Evolutionary conservation across 768 basidiomycete genomes (phyloP).

Genomic region (Amanita pseudoporphyria): DNA sequence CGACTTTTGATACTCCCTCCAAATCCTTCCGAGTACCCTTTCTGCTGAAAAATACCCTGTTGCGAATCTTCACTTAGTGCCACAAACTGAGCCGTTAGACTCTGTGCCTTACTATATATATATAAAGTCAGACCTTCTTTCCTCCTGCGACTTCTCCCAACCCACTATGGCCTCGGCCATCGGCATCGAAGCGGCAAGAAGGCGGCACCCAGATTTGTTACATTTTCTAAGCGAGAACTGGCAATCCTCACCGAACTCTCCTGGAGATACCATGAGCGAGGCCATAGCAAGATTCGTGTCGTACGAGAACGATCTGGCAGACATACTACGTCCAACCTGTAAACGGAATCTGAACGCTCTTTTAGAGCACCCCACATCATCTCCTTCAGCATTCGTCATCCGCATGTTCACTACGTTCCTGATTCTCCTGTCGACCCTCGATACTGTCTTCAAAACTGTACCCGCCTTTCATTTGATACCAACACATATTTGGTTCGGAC

Average conservation of each 20-base stretch:
- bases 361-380: constrained; percentile 75
- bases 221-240: constrained; percentile 39
- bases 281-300: constrained; percentile 26
- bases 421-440: constrained; percentile 64
- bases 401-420: constrained; percentile 63
- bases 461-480: constrained; percentile 68
- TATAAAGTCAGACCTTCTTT: too few relatives aligned
- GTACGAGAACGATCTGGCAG: constrained; percentile 25
- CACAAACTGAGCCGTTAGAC: too few relatives aligned
- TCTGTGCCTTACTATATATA: too few relatives aligned
- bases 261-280: constrained; percentile 31
- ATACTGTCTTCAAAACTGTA: constrained; percentile 75
- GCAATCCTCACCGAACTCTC: constrained; percentile 18
- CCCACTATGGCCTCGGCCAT: constrained; percentile 1
- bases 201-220: constrained; percentile 18
- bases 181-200: constrained; percentile 18
- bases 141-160: constrained; percentile 16
- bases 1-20: constrained; percentile 79
- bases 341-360: constrained; percentile 59
- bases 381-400: constrained; percentile 63
- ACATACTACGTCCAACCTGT: constrained; percentile 43
- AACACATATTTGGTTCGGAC: constrained; percentile 92
- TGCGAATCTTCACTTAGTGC: too few relatives aligned
- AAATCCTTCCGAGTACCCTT: constrained; percentile 67
- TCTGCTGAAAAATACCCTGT: too few relatives aligned